phyloP scores from a whole-genome alignment of 805 yeast genomes.

The Nakazawaea pomicola region DNA sequence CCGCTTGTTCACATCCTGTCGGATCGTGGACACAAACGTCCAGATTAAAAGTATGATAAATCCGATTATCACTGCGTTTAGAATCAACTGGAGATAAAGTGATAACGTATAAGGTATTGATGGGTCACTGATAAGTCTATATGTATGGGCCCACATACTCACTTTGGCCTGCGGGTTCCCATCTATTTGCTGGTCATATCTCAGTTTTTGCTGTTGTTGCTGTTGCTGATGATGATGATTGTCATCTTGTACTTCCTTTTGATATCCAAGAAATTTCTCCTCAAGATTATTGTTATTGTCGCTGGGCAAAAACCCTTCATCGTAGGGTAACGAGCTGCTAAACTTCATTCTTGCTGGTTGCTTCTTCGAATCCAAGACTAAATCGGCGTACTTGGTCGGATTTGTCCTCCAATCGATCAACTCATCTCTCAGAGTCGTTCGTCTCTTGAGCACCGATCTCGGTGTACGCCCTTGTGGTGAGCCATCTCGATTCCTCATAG shows the following conservation, averaged over 20 bases:
- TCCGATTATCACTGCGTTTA: conserved; percentile 29
- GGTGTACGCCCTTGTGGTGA: too few species aligned
- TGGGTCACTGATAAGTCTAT: conserved; percentile 24
- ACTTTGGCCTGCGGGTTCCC: neutral
- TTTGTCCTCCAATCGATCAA: conserved; percentile 6
- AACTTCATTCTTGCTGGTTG: neutral
- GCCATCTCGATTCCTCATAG: too few species aligned
- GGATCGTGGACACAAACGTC: conserved; percentile 27
- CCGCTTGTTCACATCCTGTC: conserved; percentile 62
- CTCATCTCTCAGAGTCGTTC: too few species aligned
- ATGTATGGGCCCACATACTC: neutral
- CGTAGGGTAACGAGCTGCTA: conserved; percentile 4
- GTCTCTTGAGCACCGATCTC: too few species aligned
- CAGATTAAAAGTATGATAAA: conserved; percentile 27
- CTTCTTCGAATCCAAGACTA: conserved; percentile 4
- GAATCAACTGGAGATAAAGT: conserved; percentile 33
- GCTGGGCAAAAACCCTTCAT: neutral
- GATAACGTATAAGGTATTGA: conserved; percentile 35
- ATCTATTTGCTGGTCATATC: neutral
- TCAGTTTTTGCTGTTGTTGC: neutral
- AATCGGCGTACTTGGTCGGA: conserved; percentile 6
- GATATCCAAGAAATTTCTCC: neutral
- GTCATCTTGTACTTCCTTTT: neutral
- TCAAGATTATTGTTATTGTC: neutral
- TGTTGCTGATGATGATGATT: neutral